Base-by-base conservation (phyloP, 1,139 yeast species). In the Scheffersomyces titani region DNA sequence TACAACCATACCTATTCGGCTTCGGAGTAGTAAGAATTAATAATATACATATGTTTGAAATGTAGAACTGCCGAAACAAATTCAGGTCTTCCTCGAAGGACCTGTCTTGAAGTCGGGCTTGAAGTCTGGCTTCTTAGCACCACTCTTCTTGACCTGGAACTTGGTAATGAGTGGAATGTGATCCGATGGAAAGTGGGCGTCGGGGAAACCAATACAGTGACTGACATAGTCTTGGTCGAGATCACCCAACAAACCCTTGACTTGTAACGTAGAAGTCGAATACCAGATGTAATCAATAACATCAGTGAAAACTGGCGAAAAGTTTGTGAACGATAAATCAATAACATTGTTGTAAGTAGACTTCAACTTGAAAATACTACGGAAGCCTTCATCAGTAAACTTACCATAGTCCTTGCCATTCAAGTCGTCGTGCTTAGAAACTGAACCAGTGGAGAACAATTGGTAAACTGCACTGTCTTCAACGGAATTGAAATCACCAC, bases 231-330 rank as follows among this genome's bases (percentile, higher is more conserved):
- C 89, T 55, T 82, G 83, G 70, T 93, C 98, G 51, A 93, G 85
- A 65, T 86, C 86, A 49, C 98, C 98, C 60, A 94, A 78, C 63
- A 96, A 77, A 16, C 97, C 98, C 66, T 87, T 88, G 9, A 94
- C 97, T 60, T 89, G 86, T 61, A 96, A 78, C 9, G 87, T 80
- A 11, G 88, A 81, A 16, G 97, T 89, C 2, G 97, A 85, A 73
- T 90, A 92, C 97, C 98, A 96, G 59, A 96, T 88, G 71, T 94
- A 94, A 75, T 96, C 99, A 74, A 96, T 92, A 50, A 88, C 93
- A 65, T 92, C 93, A 2, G 96, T 92, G 75, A 94, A 96, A 50
- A 89, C 86, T 45, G 99, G 99, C 0, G 98, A 88, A 72, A 88
- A 89, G 73, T 94, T 96, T 16, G 99, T 94, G 71, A 93, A 93